Base-by-base conservation (phyloP, 2,329 filamentous ascomycete genomes). In the Ceratocystis ficicola region DNA sequence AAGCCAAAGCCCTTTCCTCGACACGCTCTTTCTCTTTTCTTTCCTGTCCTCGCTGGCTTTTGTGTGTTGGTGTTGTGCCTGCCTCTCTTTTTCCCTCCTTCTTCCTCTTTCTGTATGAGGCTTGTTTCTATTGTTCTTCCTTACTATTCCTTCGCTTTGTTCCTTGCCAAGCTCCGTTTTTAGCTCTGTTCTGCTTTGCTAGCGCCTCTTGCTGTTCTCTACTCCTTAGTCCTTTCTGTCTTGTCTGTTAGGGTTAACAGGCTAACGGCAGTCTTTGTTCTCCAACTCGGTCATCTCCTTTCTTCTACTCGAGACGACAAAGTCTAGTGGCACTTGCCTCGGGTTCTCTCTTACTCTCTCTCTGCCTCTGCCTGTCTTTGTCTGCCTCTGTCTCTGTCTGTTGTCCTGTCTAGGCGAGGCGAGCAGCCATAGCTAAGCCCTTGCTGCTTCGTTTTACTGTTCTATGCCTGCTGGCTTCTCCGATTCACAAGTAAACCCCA, bases 71-170 rank as follows among this genome's bases (percentile, higher is more conserved):
- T 44, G n/a, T 20, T 36, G 15, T 36, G 32, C 22, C 30, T 20
- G 15, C 8, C 7, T 61, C 17, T 44, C 46, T 46, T 20, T 63
- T 63, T 62, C 1, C 12, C 36, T 62, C 30, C 20, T 46, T 46
- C 32, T 62, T 62, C 44, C 17, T 52, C 22, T 59, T 46, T 36
- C 25, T 25, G 17, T 30, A 44, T 12, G 41, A n/a, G 36, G 28
- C 62, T 52, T 36, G 17, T 63, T 52, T 63, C 64, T 28, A 30
- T 61, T 61, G 55, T 65, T n/a, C 17, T 52, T 64, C 50, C 41
- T 61, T 65, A 5, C 41, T 62, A 22, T 62, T 61, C 44, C 48
- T 50, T 28, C 28, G 28, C 22, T 25, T 41, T 41, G 46, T 59
- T 60, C 57, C 50, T 17, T 59, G 57, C 30, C 55, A 8, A 28